Percentiles rank a stretch among this genome's conserved stretches.
phyloP scores from a whole-genome alignment of 768 basidiomycete species.

The Pleurotus tuber-regium region DNA sequence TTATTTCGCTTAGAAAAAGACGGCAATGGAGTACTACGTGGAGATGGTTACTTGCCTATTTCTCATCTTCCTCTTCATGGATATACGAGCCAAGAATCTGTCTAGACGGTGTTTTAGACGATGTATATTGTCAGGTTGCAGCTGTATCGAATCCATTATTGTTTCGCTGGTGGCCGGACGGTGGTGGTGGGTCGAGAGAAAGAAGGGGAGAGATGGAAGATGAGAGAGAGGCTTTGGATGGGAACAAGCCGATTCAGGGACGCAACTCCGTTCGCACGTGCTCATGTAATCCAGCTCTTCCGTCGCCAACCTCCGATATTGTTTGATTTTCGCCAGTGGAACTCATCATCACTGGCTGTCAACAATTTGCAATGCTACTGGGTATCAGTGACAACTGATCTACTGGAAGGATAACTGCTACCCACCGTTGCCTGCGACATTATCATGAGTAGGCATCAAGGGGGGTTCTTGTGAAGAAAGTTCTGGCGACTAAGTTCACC shows the following conservation, averaged over 20 bases:
- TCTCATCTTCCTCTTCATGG: not conserved
- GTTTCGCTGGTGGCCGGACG: not conserved
- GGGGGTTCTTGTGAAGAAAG: too few species aligned
- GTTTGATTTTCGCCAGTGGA: too few species aligned
- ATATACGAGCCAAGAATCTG: not conserved
- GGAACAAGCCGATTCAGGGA: not conserved
- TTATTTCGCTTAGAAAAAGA: not conserved
- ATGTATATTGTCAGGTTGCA: not conserved
- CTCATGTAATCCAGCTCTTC: not conserved
- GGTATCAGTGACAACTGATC: too few species aligned
- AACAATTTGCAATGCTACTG: too few species aligned
- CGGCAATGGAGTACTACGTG: not conserved
- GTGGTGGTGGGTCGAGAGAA: not conserved
- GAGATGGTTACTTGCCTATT: slow-evolving; percentile 1
- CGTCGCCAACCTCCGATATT: not conserved
- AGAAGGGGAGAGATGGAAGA: too few species aligned
- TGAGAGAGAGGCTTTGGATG: too few species aligned
- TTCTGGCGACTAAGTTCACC: too few species aligned
- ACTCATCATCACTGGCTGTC: too few species aligned
- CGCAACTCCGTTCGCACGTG: not conserved
- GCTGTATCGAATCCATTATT: not conserved
- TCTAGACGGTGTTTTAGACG: slow-evolving; percentile 1
- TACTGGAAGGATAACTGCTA: too few species aligned
- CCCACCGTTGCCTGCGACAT: too few species aligned
- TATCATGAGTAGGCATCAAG: too few species aligned